Evolutionary conservation across 75 land plant genomes (phyloP), one percentile per base, ranked within the genome.

Genomic region (Cryptomeria japonica): DNA sequence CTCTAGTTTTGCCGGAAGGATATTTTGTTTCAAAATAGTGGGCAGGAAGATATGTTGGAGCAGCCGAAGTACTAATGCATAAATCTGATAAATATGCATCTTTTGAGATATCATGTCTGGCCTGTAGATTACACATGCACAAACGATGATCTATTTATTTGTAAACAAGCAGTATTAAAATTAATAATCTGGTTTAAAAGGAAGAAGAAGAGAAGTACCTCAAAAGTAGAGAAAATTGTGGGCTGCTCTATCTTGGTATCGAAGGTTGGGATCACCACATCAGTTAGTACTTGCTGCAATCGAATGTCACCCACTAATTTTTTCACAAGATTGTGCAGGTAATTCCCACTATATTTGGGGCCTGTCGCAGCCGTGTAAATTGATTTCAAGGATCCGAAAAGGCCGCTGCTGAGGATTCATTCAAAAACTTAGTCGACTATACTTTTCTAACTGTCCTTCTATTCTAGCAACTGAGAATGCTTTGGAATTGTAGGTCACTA

Each of bases 11-110:
- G 55, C 55, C 55, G 2, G 55, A 51, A 13, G 55, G 37, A 37
- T 91, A 86, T 49, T 41, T 42, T 13, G 86, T 90, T 28, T 58
- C 22, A 83, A 93, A 93, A 19, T 68, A 85, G 32, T 87, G 79
- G 1, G 94, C 89, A 14, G 94, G 94, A 15, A 93, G 85, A 56
- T 90, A 91, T 22, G 94, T 90, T 19, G 94, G 94, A 41, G 94
- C 92, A 28, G 94, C 94, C 19, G 94, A 92, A 0, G 94, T 92
- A 2, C 94, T 91, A 3, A 88, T 88, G 85, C 91, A 88, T 22
- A 90, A 56, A 55, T 90, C 89, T 5, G 84, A 55, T 18, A 90
- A 64, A 1, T 15, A 6, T 19, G 88, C 91, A 90, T 90, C 77
- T 37, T 15, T 47, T 18, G 5, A 37, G 13, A 10, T 12, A 37